A percentile compares a stretch with the other conserved stretches of the same genome.
These are phyloP conservation scores for Wallacemonas sp. DNA, from an alignment of 208 protist genomes.

Conservation along the genomic window DNA sequence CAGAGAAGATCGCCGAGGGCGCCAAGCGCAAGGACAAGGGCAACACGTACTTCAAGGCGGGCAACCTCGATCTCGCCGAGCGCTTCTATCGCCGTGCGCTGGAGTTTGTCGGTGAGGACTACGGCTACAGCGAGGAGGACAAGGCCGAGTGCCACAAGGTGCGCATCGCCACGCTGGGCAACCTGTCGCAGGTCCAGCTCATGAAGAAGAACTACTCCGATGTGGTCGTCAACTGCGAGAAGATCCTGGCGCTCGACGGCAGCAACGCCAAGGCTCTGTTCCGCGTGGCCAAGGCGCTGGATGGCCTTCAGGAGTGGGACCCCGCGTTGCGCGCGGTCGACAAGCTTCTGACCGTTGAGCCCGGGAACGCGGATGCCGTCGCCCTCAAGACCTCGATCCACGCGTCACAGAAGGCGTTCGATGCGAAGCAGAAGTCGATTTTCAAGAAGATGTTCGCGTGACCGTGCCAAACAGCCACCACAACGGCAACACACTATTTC, in stretches of 20 bases:
- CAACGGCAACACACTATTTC: conserved; percentile 10
- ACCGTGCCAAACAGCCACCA: neutral
- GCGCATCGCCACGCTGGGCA: conserved; percentile 59
- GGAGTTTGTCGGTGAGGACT: conserved; percentile 84
- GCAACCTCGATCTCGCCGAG: conserved; percentile 59
- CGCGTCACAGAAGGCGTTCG: conserved; percentile 56
- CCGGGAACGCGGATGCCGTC: conserved; percentile 62
- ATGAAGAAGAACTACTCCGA: conserved; percentile 44
- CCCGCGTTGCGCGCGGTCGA: conserved; percentile 46
- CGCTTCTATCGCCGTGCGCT: conserved; percentile 85
- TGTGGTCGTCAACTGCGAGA: conserved; percentile 53
- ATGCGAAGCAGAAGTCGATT: conserved; percentile 74
- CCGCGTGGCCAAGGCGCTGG: conserved; percentile 68
- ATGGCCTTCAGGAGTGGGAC: conserved; percentile 75
- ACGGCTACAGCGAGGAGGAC: conserved; percentile 52
- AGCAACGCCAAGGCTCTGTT: conserved; percentile 77
- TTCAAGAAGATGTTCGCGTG: conserved; percentile 89
- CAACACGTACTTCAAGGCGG: conserved; percentile 78
- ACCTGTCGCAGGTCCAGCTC: conserved; percentile 84
- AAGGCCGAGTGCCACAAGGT: conserved; percentile 54
- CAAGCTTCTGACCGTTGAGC: conserved; percentile 49
- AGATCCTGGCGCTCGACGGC: conserved; percentile 61
- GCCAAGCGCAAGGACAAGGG: conserved; percentile 73
- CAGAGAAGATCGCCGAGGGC: conserved; percentile 65
- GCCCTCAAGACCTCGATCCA: conserved; percentile 48